Base-by-base conservation (phyloP, 2,329 filamentous ascomycete genomes). In the Aspergillus cejpii region DNA sequence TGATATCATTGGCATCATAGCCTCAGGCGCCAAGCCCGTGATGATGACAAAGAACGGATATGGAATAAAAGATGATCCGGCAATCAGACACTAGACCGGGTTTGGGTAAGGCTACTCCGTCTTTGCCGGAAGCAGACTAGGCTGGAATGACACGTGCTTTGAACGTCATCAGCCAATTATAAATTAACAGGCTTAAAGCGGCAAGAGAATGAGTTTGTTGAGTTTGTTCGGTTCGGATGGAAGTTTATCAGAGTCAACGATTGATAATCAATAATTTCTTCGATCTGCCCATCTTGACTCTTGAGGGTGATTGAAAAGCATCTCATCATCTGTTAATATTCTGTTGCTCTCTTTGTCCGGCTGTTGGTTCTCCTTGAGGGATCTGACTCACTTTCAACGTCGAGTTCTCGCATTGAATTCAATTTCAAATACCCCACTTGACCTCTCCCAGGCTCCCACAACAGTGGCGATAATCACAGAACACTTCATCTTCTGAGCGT, bases 401-500 rank as follows among this genome's bases (percentile, higher is more conserved):
- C 21, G 26, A 47, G 19, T n/a, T 40, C 31, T 39, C 15, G 23
- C 14, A 31, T 34, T 11, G 15, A 21, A 39, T 40, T 48, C 8
- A 27, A 37, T 40, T 48, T n/a, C n/a, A n/a, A n/a, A 43, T 54
- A 55, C 54, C 54, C 51, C 56, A 52, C n/a, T n/a, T n/a, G n/a
- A n/a, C n/a, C n/a, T n/a, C n/a, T n/a, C n/a, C n/a, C n/a, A n/a
- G n/a, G n/a, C 14, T 34, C 31, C 31, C 31, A 34, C 31, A 20
- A 34, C 31, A 20, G 31, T 34, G 51, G 41, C 40, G 44, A 49
- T 49, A 62, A 54, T 61, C 62, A 57, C 54, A 59, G 40, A 62
- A 60, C 52, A 54, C 40, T n/a, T 37, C 34, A 41, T 37, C 40
- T 52, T 49, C 41, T 41, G 26, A 49, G 49, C 33, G 34, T 45